Evolutionary conservation across 495 filamentous ascomycete species (phyloP).

Genomic region (Penicillium lividum): DNA sequence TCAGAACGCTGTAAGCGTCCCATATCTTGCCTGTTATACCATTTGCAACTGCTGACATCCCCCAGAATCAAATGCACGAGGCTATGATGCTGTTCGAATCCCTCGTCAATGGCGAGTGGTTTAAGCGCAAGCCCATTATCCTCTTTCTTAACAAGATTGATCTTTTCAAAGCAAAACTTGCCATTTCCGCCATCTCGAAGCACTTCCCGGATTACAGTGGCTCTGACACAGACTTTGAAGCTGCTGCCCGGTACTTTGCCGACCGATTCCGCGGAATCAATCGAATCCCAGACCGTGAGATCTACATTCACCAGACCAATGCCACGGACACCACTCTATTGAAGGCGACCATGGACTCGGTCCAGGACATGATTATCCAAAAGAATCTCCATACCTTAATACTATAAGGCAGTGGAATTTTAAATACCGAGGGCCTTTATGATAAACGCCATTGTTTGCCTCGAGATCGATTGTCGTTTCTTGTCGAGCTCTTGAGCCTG

Average conservation of each 20-base stretch:
- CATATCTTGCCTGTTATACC: neutral
- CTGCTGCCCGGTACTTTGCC: constrained; percentile 81
- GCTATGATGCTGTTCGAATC: constrained; percentile 98
- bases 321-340: constrained; percentile 93
- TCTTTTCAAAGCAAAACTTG: constrained; percentile 89
- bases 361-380: constrained; percentile 99
- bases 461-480: constrained; percentile 26
- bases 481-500: constrained; percentile 28
- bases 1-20: constrained; percentile 81
- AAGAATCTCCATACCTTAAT: constrained; percentile 94
- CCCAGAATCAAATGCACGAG: constrained; percentile 99
- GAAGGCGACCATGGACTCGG: constrained; percentile 95
- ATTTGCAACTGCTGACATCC: neutral
- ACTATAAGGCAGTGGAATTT: constrained; percentile 59
- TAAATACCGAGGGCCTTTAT: constrained; percentile 26
- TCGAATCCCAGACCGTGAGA: constrained; percentile 80
- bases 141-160: constrained; percentile 99
- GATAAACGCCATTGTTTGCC: constrained; percentile 27
- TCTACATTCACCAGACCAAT: constrained; percentile 92
- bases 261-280: constrained; percentile 88
- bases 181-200: constrained; percentile 74
- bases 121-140: constrained; percentile 92
- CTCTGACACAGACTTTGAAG: constrained; percentile 53
- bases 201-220: constrained; percentile 93
- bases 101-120: constrained; percentile 97